These are phyloP conservation scores for Penicillium sp. DNA, from an alignment of 2,329 filamentous ascomycete species.

Conservation along the genomic window DNA sequence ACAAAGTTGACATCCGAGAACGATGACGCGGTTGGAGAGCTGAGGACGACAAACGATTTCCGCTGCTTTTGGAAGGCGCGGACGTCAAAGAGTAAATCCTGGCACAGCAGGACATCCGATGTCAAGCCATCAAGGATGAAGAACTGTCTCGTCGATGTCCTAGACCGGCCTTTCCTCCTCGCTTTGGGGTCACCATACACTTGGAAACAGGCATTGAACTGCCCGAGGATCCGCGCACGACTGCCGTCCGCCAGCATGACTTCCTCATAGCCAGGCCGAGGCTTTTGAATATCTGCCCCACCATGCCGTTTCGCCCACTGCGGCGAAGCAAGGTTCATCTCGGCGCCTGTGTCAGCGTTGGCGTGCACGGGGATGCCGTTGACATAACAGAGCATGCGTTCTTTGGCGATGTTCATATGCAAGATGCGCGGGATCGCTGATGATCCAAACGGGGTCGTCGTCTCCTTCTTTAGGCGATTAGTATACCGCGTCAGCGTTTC, in stretches of 20 bases:
- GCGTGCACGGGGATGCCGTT: constrained; percentile 1
- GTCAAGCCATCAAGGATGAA: constrained; percentile 1
- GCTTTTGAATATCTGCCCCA: background rate
- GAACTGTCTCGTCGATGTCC: background rate
- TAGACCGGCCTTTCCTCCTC: background rate
- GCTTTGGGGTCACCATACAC: background rate
- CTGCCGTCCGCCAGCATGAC: constrained; percentile 4
- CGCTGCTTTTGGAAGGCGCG: background rate
- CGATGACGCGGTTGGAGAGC: background rate
- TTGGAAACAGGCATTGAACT: background rate
- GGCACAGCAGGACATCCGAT: constrained; percentile 1
- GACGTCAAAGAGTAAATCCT: background rate
- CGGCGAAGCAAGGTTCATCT: constrained; percentile 5
- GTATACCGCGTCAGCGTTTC: background rate
- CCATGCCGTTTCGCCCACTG: background rate
- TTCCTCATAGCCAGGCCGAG: background rate
- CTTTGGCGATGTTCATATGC: background rate
- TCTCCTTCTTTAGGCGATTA: background rate
- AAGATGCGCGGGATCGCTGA: background rate
- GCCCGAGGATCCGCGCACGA: background rate
- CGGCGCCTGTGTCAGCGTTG: constrained; percentile 4
- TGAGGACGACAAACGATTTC: background rate
- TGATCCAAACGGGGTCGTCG: background rate
- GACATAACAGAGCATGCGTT: background rate
- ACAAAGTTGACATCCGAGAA: constrained; percentile 5